Evolutionary conservation across 2,329 filamentous ascomycete genomes (phyloP).

Genomic region (Xylariales sp.): DNA sequence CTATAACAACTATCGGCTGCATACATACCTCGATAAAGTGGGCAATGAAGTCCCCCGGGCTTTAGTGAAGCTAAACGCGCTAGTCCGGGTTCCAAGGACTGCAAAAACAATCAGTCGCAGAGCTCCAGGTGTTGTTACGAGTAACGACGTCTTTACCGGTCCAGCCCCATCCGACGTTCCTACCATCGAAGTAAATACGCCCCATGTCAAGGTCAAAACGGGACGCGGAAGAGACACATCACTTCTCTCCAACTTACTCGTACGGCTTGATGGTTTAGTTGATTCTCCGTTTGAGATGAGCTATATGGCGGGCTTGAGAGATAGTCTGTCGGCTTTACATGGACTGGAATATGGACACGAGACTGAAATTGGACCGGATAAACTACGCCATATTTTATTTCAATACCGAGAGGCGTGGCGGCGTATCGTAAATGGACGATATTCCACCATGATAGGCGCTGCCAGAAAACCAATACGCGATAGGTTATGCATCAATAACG

Average conservation of each 20-base stretch:
- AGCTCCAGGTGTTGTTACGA: constrained; percentile 1
- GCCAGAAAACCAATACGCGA: neutral
- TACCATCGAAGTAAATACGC: neutral
- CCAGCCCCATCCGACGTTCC: neutral
- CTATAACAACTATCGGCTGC: neutral
- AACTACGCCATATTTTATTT: neutral
- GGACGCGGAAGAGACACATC: neutral
- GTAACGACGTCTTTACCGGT: constrained; percentile 13
- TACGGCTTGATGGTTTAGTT: constrained; percentile 6
- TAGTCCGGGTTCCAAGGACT: neutral
- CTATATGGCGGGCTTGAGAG: constrained; percentile 18
- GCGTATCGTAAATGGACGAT: constrained; percentile 13
- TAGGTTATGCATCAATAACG: neutral
- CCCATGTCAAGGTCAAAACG: neutral
- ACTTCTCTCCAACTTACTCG: constrained; percentile 11
- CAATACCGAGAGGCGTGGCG: constrained; percentile 5
- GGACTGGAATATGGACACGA: neutral
- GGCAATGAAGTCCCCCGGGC: neutral
- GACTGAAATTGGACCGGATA: neutral
- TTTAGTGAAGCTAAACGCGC: neutral
- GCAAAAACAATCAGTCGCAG: neutral
- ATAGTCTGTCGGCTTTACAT: constrained; percentile 14
- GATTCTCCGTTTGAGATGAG: constrained; percentile 14
- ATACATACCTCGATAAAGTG: neutral
- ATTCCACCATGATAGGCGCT: constrained; percentile 23